phyloP scores from a whole-genome alignment of 441 rosid species.

The Adansonia rubrostipa region DNA sequence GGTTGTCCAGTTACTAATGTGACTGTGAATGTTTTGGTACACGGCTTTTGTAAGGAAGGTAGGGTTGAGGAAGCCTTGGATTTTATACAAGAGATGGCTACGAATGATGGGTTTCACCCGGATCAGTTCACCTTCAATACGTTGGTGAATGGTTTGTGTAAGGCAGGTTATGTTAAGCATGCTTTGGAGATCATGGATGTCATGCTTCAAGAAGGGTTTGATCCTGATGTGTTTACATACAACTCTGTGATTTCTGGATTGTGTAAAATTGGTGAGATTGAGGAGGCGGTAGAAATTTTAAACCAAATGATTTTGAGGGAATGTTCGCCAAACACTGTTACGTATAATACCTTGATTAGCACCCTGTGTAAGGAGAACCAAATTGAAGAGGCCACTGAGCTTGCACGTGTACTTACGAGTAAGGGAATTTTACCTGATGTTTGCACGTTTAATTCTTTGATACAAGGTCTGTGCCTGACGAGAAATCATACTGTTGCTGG shows the following conservation, averaged over 20 bases:
- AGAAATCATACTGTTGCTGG: conserved; percentile 56
- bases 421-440: conserved; percentile 80
- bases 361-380: conserved; percentile 85
- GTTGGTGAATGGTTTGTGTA: conserved; percentile 81
- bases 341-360: conserved; percentile 81
- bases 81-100: conserved; percentile 67
- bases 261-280: conserved; percentile 78
- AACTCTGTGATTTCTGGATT: conserved; percentile 84
- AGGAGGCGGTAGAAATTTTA: conserved; percentile 77
- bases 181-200: conserved; percentile 78
- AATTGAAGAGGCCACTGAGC: conserved; percentile 74
- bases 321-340: conserved; percentile 82
- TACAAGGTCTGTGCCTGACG: conserved; percentile 77
- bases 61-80: conserved; percentile 69
- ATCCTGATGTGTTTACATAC: conserved; percentile 79
- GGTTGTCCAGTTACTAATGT: conserved; percentile 63
- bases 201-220: conserved; percentile 88
- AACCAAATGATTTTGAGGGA: conserved; percentile 81
- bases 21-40: conserved; percentile 81
- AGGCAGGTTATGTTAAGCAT: conserved; percentile 75
- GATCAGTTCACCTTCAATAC: conserved; percentile 84
- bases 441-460: conserved; percentile 70
- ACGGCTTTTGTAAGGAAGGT: conserved; percentile 84
- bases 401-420: conserved; percentile 64
- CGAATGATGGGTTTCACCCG: conserved; percentile 67